Percentiles rank a stretch among this genome's conserved stretches.
These are phyloP conservation scores for Closterium sp. DNA, from an alignment of 139 green algal species.

Conservation along the genomic window DNA sequence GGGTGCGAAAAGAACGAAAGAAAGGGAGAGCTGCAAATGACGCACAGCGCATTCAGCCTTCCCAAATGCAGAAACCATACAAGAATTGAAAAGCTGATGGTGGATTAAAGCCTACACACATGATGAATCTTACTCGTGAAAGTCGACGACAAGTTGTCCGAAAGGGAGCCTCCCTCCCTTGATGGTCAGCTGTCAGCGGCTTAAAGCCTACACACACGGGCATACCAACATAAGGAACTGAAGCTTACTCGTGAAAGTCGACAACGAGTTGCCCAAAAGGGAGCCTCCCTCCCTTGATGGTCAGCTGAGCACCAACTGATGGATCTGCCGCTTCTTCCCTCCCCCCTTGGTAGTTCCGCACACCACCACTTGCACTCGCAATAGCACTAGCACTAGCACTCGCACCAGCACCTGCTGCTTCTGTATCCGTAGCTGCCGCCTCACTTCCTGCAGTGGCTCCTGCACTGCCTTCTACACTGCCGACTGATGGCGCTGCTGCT, in stretches of 20 bases:
- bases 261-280: not conserved
- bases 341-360: not conserved
- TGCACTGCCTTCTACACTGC: no score
- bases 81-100: no score
- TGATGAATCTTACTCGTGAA: not conserved
- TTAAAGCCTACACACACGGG: no score
- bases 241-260: not conserved
- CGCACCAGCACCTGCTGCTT: no score
- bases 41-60: not conserved
- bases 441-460: not conserved
- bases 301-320: not conserved
- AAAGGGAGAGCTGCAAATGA: no score
- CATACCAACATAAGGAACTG: no score
- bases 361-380: not conserved
- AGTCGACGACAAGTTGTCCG: not conserved
- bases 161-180: not conserved
- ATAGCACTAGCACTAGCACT: not conserved
- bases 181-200: not conserved
- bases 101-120: no score
- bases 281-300: not conserved
- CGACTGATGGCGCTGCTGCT: no score
- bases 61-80: no score
- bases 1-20: no score
- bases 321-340: not conserved
- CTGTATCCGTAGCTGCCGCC: no score